phyloP scores from a whole-genome alignment of 805 yeast species.

The Cyberlindnera japonica region DNA sequence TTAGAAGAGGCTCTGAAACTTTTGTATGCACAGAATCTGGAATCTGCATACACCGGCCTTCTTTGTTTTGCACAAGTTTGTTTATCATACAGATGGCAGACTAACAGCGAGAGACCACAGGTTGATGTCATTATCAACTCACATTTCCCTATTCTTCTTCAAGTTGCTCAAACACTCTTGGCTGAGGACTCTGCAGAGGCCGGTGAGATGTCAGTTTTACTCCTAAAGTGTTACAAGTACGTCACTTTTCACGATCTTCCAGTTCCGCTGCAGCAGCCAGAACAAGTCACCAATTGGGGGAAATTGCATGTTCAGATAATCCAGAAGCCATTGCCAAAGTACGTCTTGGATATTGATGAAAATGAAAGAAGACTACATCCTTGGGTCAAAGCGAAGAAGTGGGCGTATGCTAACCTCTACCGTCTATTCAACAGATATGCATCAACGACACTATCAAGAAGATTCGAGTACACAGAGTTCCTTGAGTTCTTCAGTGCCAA shows the following conservation, averaged over 20 bases:
- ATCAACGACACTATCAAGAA: constrained; percentile 41
- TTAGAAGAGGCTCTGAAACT: constrained; percentile 43
- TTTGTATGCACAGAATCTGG: constrained; percentile 41
- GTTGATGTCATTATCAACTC: constrained; percentile 52
- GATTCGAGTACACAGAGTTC: constrained; percentile 59
- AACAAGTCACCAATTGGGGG: constrained; percentile 63
- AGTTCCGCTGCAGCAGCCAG: constrained; percentile 49
- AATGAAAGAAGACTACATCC: constrained; percentile 50
- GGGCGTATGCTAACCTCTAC: constrained; percentile 79
- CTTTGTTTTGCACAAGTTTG: constrained; percentile 66
- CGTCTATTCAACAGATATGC: constrained; percentile 73
- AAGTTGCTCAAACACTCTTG: constrained; percentile 56
- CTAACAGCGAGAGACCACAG: constrained; percentile 49
- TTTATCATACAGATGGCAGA: constrained; percentile 67
- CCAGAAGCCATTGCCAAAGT: constrained; percentile 52
- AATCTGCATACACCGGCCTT: constrained; percentile 59
- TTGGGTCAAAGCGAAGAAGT: constrained; percentile 78
- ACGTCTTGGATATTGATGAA: constrained; percentile 46
- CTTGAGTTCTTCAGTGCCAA: constrained; percentile 48
- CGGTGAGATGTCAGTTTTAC: constrained; percentile 72
- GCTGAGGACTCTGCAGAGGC: constrained; percentile 38
- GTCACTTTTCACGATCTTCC: constrained; percentile 74
- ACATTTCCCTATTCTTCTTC: constrained; percentile 63
- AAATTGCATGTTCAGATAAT: constrained; percentile 69
- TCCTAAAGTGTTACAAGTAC: constrained; percentile 75